Evolutionary conservation across 164 flowering plant species (phyloP).

Genomic region (grape (Vitis vinifera)): ASM3070453v1 NC_081820.1:564501-565000

Average conservation of each 20-base stretch:
- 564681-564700: not conserved
- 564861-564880: not conserved
- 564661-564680: too few species aligned
- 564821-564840: not conserved
- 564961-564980: slow-evolving; percentile 3
- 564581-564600: too few species aligned
- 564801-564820: not conserved
- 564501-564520: too few species aligned
- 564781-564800: not conserved
- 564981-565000: slow-evolving; percentile 76
- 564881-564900: not conserved
- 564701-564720: not conserved
- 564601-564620: too few species aligned
- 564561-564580: too few species aligned
- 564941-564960: not conserved
- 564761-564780: not conserved
- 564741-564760: not conserved
- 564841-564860: not conserved
- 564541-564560: too few species aligned
- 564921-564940: not conserved
- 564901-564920: not conserved
- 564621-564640: too few species aligned
- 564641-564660: too few species aligned
- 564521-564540: too few species aligned
- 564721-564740: not conserved